Conservation (phyloP, 768 basidiomycete species). For the Heimioporus sp. region DNA sequence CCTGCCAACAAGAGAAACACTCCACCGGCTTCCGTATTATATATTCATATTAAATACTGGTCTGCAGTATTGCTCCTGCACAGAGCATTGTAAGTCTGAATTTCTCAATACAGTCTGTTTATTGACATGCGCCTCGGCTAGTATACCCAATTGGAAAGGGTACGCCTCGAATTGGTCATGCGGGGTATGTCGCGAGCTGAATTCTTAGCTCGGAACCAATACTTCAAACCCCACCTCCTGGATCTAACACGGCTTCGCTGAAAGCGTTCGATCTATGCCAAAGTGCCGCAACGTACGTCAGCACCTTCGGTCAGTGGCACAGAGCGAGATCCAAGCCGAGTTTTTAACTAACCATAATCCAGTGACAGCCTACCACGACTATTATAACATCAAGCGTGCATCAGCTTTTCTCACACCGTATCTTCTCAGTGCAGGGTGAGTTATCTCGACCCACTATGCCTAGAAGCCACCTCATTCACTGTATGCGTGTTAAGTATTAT, state of each 20-base stretch:
- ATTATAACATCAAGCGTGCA: slow-evolving; percentile 55
- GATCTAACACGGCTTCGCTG: slow-evolving; percentile 44
- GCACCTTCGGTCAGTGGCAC: slow-evolving; percentile 52
- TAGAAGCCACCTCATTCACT: background rate
- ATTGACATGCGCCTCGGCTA: slow-evolving; percentile 26
- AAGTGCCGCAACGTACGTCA: slow-evolving; percentile 69
- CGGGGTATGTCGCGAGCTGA: background rate
- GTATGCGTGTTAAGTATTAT: slow-evolving; percentile 52
- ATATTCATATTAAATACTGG: slow-evolving; percentile 76
- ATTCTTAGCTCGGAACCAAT: slow-evolving; percentile 40
- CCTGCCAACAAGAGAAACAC: slow-evolving; percentile 47
- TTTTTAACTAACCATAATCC: slow-evolving; percentile 5
- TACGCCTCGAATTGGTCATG: slow-evolving; percentile 22
- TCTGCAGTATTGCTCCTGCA: slow-evolving; percentile 70
- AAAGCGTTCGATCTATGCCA: slow-evolving; percentile 78
- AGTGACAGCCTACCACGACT: slow-evolving; percentile 59
- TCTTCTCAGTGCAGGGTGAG: slow-evolving; percentile 71
- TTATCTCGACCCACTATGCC: slow-evolving; percentile 5
- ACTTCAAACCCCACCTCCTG: slow-evolving; percentile 38
- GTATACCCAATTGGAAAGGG: slow-evolving; percentile 75
- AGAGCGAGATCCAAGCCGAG: background rate
- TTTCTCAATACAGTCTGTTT: slow-evolving; percentile 1
- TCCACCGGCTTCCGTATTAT: slow-evolving; percentile 64
- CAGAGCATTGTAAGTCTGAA: slow-evolving; percentile 68
- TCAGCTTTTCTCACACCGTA: slow-evolving; percentile 70